Conservation (phyloP, 768 basidiomycete species). For the Panus rudis region DNA sequence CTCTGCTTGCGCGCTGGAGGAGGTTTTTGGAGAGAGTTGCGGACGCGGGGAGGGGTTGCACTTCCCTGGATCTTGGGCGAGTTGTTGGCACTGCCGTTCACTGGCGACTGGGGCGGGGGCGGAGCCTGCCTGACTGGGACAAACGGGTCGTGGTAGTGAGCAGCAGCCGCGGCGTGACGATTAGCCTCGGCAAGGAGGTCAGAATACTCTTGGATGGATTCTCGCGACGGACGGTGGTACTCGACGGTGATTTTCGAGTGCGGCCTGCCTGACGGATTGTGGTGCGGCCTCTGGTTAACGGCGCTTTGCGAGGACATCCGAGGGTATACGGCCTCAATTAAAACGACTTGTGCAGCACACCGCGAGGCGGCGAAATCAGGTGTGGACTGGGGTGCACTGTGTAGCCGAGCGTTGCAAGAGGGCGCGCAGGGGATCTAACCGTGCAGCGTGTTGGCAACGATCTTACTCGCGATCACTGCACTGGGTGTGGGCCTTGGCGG, state of each 20-base stretch:
- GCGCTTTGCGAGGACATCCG: conserved; percentile 32
- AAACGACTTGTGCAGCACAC: conserved; percentile 3
- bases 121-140: conserved; percentile 41
- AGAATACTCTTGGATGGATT: conserved; percentile 73
- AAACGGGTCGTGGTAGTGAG: conserved; percentile 32
- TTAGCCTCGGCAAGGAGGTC: conserved; percentile 60
- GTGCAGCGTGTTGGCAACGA: conserved; percentile 16
- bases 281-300: conserved; percentile 39
- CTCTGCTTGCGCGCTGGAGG: conserved; percentile 50
- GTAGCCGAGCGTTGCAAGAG: conserved; percentile 2
- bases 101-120: conserved; percentile 29
- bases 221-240: conserved; percentile 66
- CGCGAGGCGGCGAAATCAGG: conserved; percentile 5
- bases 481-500: not conserved
- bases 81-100: conserved; percentile 20
- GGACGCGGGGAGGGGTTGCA: conserved; percentile 26
- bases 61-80: conserved; percentile 20
- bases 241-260: conserved; percentile 62
- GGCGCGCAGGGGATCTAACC: no score
- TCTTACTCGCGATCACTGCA: conserved; percentile 11
- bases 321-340: conserved; percentile 13
- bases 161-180: conserved; percentile 47
- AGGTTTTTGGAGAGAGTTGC: conserved; percentile 60
- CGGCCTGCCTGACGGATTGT: conserved; percentile 28
- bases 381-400: conserved; percentile 8